A percentile compares a stretch with the other conserved stretches of the same genome.
Evolutionary conservation across 202 grass and related monocot genomes (phyloP).

Genomic region (Hordeum pubiflorum): DNA sequence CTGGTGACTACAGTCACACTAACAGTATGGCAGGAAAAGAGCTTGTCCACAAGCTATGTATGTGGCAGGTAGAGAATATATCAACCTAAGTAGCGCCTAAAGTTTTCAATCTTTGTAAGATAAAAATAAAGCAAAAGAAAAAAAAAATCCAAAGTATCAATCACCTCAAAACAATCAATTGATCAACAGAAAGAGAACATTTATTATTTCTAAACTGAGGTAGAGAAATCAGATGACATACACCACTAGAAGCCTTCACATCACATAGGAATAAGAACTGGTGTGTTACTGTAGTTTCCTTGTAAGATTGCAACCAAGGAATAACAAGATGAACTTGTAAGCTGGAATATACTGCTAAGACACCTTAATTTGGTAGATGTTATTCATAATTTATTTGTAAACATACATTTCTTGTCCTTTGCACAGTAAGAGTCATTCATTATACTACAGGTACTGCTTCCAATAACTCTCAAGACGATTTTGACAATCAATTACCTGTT

Average conservation of each 20-base stretch:
- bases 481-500: conserved; percentile 57
- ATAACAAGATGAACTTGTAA: conserved; percentile 21
- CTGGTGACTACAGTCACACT: neutral
- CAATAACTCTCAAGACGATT: neutral
- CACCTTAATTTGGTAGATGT: neutral
- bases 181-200: neutral
- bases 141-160: neutral
- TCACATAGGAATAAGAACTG: conserved; percentile 15
- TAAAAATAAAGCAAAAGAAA: neutral
- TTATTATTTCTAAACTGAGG: neutral
- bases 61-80: neutral
- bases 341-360: conserved; percentile 5
- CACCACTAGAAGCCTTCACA: conserved; percentile 6
- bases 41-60: neutral
- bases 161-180: neutral
- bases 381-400: neutral
- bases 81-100: neutral
- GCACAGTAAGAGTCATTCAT: conserved; percentile 5
- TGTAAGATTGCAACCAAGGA: neutral
- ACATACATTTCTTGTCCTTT: neutral
- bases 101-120: neutral
- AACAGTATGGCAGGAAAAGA: conserved; percentile 7
- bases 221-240: neutral
- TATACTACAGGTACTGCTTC: neutral
- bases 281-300: neutral